Conservation (phyloP, 768 basidiomycete genomes). For the Thelephora aurantiotincta region DNA sequence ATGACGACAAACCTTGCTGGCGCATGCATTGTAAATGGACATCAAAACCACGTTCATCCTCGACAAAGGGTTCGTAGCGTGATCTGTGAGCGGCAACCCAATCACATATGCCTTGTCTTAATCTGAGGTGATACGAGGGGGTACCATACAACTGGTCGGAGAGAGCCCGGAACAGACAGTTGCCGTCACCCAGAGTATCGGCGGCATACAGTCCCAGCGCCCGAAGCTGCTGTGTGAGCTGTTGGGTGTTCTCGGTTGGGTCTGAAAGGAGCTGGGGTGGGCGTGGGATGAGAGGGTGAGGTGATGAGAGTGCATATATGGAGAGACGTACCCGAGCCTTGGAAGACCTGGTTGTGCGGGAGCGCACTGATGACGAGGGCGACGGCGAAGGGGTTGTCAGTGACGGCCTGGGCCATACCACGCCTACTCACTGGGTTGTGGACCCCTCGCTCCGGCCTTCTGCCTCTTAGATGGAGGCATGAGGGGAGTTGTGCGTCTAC, state of each 20-base stretch:
- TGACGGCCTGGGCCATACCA: not conserved
- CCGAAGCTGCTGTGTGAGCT: slow-evolving; percentile 59
- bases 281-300: not conserved
- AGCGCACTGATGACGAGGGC: slow-evolving; percentile 26
- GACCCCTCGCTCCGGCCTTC: slow-evolving; percentile 16
- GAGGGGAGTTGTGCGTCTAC: slow-evolving; percentile 9
- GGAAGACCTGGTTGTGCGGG: slow-evolving; percentile 42
- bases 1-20: slow-evolving; percentile 41
- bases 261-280: slow-evolving; percentile 29
- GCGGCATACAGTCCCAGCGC: slow-evolving; percentile 79
- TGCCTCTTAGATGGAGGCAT: slow-evolving; percentile 30
- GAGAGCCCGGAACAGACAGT: slow-evolving; percentile 86
- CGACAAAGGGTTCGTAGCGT: slow-evolving; percentile 78
- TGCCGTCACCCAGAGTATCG: slow-evolving; percentile 77
- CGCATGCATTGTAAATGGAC: slow-evolving; percentile 68
- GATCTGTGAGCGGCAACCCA: slow-evolving; percentile 60
- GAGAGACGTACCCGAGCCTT: slow-evolving; percentile 35
- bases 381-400: slow-evolving; percentile 2
- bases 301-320: not conserved
- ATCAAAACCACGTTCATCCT: slow-evolving; percentile 65
- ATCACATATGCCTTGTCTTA: slow-evolving; percentile 68
- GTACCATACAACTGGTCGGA: slow-evolving; percentile 80
- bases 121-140: slow-evolving; percentile 47
- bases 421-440: slow-evolving; percentile 25
- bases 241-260: slow-evolving; percentile 49